A percentile compares a stretch with the other conserved stretches of the same genome.
These are phyloP conservation scores for Didymella lethalis DNA, from an alignment of 2,329 filamentous ascomycete genomes.

Conservation along the genomic window DNA sequence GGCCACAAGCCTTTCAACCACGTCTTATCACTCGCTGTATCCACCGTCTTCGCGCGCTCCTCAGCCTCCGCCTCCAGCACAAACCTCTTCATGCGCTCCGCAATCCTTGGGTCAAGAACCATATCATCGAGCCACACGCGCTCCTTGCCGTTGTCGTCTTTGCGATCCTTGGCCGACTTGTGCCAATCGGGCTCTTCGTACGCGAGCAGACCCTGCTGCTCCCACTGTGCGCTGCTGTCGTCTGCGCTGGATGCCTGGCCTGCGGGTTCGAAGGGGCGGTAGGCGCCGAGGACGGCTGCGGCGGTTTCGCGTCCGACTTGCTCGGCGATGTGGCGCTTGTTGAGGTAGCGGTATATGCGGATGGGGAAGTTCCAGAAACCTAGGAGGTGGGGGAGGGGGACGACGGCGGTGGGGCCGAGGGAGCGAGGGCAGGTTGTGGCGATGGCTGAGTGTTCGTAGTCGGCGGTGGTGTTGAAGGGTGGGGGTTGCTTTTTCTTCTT, in stretches of 20 bases:
- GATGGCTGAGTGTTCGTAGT: slow-evolving; percentile 73
- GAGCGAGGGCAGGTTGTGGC: slow-evolving; percentile 72
- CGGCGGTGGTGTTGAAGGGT: slow-evolving; percentile 74
- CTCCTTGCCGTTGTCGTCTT: slow-evolving; percentile 59
- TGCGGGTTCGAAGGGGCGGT: slow-evolving; percentile 55
- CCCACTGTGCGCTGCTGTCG: slow-evolving; percentile 54
- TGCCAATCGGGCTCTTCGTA: slow-evolving; percentile 84
- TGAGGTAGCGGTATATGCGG: slow-evolving; percentile 87
- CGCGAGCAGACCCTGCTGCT: slow-evolving; percentile 71
- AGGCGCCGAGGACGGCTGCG: slow-evolving; percentile 74
- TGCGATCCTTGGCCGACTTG: slow-evolving; percentile 72
- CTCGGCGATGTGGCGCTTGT: slow-evolving; percentile 83
- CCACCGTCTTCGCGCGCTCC: slow-evolving; percentile 61
- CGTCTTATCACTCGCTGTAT: slow-evolving; percentile 30
- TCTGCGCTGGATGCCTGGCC: slow-evolving; percentile 38
- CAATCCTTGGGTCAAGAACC: slow-evolving; percentile 78
- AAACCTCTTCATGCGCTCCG: slow-evolving; percentile 81
- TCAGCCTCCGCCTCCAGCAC: slow-evolving; percentile 74
- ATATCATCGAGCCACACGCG: slow-evolving; percentile 79
- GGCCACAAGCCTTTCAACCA: slow-evolving; percentile 46
- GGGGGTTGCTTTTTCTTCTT: slow-evolving; percentile 66
- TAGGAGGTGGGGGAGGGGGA: slow-evolving; percentile 87
- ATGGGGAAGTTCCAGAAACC: slow-evolving; percentile 91
- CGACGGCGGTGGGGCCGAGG: slow-evolving; percentile 74
- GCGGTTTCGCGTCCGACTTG: slow-evolving; percentile 87